Percentiles rank a stretch among this genome's conserved stretches.
These are phyloP conservation scores for Ustulina deusta DNA, from an alignment of 2,329 filamentous ascomycete species.

Conservation along the genomic window DNA sequence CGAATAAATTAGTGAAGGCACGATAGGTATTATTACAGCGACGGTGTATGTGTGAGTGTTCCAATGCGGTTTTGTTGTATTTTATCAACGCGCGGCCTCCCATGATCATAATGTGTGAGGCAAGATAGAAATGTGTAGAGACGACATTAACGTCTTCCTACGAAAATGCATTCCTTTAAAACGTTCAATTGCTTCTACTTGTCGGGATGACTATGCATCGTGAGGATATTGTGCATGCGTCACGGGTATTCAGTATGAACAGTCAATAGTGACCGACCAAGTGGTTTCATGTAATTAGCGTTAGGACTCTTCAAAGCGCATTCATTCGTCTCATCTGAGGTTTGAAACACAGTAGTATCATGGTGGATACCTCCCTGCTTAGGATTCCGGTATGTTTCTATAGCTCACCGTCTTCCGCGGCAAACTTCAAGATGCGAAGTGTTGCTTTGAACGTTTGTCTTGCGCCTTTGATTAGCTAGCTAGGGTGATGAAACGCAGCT, in stretches of 20 bases:
- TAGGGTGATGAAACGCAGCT: no score
- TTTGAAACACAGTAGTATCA: neutral
- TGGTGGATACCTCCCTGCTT: neutral
- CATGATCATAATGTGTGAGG: conserved; percentile 44
- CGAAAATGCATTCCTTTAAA: conserved; percentile 45
- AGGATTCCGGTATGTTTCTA: neutral
- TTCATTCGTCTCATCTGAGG: neutral
- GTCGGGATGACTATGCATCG: neutral
- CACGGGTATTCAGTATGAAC: neutral
- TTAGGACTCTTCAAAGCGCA: neutral
- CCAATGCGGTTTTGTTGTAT: conserved; percentile 46
- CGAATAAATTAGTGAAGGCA: conserved; percentile 57
- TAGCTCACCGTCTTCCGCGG: neutral
- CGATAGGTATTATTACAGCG: conserved; percentile 39
- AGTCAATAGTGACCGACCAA: neutral
- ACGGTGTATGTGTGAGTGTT: conserved; percentile 39
- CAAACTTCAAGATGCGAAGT: neutral
- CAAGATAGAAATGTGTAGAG: conserved; percentile 46
- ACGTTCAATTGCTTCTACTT: conserved; percentile 15
- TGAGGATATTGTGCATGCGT: neutral
- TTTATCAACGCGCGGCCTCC: conserved; percentile 49
- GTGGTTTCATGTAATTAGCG: neutral
- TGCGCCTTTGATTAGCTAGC: neutral
- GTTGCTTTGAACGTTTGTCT: neutral
- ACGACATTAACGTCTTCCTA: conserved; percentile 33